Percentiles rank a stretch among this genome's conserved stretches.
Evolutionary conservation across 2,329 filamentous ascomycete species (phyloP).

Genomic region (Colletotrichum spaethianum): DNA sequence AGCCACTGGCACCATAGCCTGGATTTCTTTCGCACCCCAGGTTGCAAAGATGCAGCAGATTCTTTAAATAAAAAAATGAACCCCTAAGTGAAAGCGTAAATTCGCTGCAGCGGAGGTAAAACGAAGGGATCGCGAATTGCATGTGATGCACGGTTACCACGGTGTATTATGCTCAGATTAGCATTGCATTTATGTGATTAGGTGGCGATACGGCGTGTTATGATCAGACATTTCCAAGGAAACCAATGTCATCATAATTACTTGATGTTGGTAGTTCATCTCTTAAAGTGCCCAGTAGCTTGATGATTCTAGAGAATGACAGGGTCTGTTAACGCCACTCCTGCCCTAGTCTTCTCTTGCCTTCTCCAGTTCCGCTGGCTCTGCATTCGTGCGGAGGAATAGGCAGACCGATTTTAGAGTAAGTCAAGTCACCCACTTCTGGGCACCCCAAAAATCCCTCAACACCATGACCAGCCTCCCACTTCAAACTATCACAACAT

Average conservation of each 20-base stretch:
- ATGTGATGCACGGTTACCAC: neutral
- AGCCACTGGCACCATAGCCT: neutral
- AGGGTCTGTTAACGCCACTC: constrained; percentile 13
- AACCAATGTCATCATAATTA: neutral
- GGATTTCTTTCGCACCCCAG: neutral
- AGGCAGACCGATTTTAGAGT: too few species aligned
- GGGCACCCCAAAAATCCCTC: too few species aligned
- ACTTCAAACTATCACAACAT: too few species aligned
- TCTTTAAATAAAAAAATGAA: neutral
- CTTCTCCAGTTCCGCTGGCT: constrained; percentile 21
- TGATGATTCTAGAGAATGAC: neutral
- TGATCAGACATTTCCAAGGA: neutral
- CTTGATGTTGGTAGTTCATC: neutral
- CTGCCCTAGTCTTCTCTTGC: constrained; percentile 26
- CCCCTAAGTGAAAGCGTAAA: neutral
- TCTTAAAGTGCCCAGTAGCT: neutral
- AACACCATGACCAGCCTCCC: too few species aligned
- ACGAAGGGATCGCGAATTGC: neutral
- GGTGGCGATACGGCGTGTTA: neutral
- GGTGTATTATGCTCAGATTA: neutral
- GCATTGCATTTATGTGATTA: too few species aligned
- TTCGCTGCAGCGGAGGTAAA: neutral
- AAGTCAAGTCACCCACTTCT: too few species aligned
- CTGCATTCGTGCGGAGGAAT: constrained; percentile 19
- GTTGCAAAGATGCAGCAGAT: neutral